Conservation (phyloP, 73 alveolate genomes). For the Urostyla sp. region DNA sequence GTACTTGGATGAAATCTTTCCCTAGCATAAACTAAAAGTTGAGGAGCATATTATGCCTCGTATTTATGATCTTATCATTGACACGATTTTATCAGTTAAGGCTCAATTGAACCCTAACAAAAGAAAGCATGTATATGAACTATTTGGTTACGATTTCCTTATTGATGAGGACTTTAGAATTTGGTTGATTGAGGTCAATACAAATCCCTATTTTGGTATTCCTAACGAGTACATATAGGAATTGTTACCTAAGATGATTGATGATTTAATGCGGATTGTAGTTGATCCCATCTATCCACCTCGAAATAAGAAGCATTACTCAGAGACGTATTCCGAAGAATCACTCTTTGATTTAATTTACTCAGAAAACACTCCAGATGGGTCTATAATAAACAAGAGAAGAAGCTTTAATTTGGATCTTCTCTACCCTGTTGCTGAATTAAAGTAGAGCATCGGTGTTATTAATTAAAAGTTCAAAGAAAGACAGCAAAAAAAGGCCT, state of each 20-base stretch:
- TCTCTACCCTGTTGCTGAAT: conserved; percentile 45
- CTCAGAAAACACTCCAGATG: conserved; percentile 52
- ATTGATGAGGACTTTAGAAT: conserved; percentile 72
- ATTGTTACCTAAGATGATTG: conserved; percentile 65
- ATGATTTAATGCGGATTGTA: conserved; percentile 53
- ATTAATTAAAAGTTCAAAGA: no score
- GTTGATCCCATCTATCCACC: conserved; percentile 72
- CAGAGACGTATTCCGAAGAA: conserved; percentile 17
- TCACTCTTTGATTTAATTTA: conserved; percentile 52
- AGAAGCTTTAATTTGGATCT: conserved; percentile 1
- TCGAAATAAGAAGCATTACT: conserved; percentile 41
- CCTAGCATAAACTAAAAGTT: conserved; percentile 74
- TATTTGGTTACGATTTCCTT: conserved; percentile 86
- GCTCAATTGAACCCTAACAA: conserved; percentile 60
- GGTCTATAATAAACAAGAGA: conserved; percentile 4
- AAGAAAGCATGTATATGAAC: conserved; percentile 82
- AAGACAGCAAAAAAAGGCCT: no score
- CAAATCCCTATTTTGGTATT: conserved; percentile 70
- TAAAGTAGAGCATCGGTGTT: conserved; percentile 24
- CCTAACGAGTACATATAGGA: conserved; percentile 63
- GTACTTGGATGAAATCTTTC: conserved; percentile 75
- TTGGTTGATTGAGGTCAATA: conserved; percentile 76
- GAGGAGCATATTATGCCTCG: conserved; percentile 87
- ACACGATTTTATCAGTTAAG: conserved; percentile 45
- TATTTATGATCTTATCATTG: conserved; percentile 75